phyloP scores from a whole-genome alignment of 2,329 filamentous ascomycete species.

The Epichloe baconii region DNA sequence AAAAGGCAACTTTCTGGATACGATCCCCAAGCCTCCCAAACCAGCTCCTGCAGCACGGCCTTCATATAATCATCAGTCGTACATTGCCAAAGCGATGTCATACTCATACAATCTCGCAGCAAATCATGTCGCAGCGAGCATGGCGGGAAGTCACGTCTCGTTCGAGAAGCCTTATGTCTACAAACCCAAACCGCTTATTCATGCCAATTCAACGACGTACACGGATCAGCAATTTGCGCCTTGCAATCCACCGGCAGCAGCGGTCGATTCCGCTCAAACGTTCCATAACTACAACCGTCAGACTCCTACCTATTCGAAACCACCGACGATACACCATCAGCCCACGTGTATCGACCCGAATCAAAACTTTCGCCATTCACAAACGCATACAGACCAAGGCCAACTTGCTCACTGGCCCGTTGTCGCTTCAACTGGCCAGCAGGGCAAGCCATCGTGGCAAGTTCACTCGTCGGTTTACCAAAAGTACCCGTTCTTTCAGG shows the following conservation, averaged over 20 bases:
- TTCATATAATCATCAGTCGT: conserved; percentile 7
- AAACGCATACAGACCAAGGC: conserved; percentile 2
- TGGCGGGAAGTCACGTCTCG: conserved; percentile 8
- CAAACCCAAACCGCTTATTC: conserved; percentile 30
- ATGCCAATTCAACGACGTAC: conserved; percentile 6
- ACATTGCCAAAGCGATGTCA: conserved; percentile 8
- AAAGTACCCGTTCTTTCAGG: conserved; percentile 46
- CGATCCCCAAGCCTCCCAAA: conserved; percentile 42
- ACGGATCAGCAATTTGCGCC: conserved; percentile 15
- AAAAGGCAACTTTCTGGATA: conserved; percentile 61
- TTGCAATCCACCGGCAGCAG: not conserved
- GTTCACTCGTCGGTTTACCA: conserved; percentile 31
- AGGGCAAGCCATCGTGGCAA: conserved; percentile 20
- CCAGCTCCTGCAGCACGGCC: conserved; percentile 17
- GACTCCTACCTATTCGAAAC: not conserved
- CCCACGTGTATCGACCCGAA: not conserved
- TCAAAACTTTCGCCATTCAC: not conserved
- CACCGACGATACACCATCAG: not conserved
- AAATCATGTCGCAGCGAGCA: not conserved
- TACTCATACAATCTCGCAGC: conserved; percentile 6
- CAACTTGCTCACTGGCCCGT: not conserved
- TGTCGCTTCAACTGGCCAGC: conserved; percentile 4
- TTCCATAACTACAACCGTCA: conserved; percentile 9
- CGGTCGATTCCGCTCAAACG: conserved; percentile 1
- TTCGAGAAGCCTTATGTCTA: conserved; percentile 39